phyloP scores from a whole-genome alignment of 192 early-diverging fungal species.

The Backusella mclennaniae region DNA sequence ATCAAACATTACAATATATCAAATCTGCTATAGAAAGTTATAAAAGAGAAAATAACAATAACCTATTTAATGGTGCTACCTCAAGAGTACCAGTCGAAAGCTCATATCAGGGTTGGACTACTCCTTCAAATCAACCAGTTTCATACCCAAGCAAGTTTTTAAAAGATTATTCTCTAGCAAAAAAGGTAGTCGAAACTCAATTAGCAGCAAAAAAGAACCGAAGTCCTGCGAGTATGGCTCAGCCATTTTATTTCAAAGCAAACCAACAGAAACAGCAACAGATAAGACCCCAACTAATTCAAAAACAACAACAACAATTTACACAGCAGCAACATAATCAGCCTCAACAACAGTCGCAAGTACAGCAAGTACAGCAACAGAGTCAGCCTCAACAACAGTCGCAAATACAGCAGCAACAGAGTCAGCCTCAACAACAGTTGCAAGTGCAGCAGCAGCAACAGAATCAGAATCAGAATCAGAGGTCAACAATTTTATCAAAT shows the following conservation, averaged over 20 bases:
- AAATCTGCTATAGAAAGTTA: background rate
- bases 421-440: background rate
- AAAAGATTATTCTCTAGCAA: background rate
- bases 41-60: background rate
- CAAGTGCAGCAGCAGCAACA: background rate
- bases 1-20: slow-evolving; percentile 3
- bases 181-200: background rate
- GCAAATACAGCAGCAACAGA: background rate
- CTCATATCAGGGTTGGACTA: background rate
- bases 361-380: background rate
- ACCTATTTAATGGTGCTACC: background rate
- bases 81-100: background rate
- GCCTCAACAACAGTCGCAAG: background rate
- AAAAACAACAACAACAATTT: background rate
- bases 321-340: background rate
- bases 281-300: background rate
- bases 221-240: background rate
- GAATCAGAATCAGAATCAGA: background rate
- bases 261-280: background rate
- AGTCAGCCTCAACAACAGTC: background rate
- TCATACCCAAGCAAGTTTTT: background rate
- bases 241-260: background rate
- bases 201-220: background rate
- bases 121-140: background rate
- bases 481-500: background rate